These are phyloP conservation scores for Neopestalotiopsis rosae DNA, from an alignment of 2,329 filamentous ascomycete species.

Conservation along the genomic window DNA sequence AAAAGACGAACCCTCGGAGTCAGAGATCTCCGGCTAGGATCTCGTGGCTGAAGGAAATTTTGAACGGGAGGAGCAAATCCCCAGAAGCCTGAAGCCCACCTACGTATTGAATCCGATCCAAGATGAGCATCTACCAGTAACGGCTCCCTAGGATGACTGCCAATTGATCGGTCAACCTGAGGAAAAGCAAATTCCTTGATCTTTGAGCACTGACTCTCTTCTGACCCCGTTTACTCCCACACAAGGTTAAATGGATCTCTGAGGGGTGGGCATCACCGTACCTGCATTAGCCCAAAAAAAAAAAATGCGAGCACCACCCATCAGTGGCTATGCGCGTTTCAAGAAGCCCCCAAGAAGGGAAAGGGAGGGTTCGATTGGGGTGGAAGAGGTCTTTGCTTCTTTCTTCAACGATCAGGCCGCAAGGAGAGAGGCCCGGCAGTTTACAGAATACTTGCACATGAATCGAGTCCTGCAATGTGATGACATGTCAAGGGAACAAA, in stretches of 20 bases:
- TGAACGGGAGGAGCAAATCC: not conserved
- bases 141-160: too few relatives aligned
- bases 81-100: too few relatives aligned
- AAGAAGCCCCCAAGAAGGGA: slow-evolving; percentile 11
- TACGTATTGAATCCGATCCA: not conserved
- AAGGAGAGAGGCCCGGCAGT: slow-evolving; percentile 11
- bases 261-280: slow-evolving; percentile 23
- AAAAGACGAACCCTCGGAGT: not conserved
- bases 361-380: not conserved
- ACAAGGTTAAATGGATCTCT: not conserved
- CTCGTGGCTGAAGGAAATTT: not conserved
- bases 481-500: not conserved
- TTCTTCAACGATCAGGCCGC: slow-evolving; percentile 13
- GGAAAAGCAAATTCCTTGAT: too few relatives aligned
- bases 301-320: slow-evolving; percentile 18
- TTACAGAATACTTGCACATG: not conserved
- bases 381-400: slow-evolving; percentile 5
- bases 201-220: not conserved
- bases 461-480: not conserved
- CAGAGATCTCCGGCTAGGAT: slow-evolving; percentile 12
- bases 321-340: slow-evolving; percentile 38
- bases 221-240: not conserved
- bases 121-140: not conserved
- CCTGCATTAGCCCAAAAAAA: slow-evolving; percentile 33
- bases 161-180: not conserved